Base-by-base conservation (phyloP, 169 alveolate genomes). In the Cyclospora cayetanensis region DNA sequence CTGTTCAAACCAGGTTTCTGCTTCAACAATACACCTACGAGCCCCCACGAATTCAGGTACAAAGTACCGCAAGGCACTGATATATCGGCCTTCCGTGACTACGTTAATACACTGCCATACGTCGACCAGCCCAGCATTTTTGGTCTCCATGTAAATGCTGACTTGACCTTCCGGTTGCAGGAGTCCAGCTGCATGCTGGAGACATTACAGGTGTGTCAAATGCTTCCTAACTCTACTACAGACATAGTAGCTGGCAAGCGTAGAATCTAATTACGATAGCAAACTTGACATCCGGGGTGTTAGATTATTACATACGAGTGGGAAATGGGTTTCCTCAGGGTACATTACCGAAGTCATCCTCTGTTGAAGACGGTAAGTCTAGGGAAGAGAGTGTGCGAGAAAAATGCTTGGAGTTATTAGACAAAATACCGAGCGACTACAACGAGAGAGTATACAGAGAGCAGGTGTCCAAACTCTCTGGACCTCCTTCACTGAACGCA, bases 131-230 rank as follows among this genome's bases (percentile, higher is more conserved):
- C 99, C 12, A 94, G 96, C 74, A 97, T 97, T 68, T 97, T 98
- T 93, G 99, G 97, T 39, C 97, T 98, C 55, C 99, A 98, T 94
- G 97, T 98, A 65, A 97, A 97, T 92, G 99, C 99, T 35, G 99
- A 98, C 89, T 93, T 98, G 89, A 97, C 99, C 35, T 98, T 96
- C 95, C 96, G 99, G 83, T 94, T 96, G 53, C 96, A 97, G 92
- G 99, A 98, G 93, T 96, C 98, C 37, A 86, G 95, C 82, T 98
- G 95, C 91, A 97, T 98, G 96, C 95, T 97, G 91, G 94, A 94
- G 90, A 97, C 99, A 31, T 96, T 97, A 63, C 96, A 97, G 91
- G 93, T 89, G 27, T 11, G 27, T 15, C 90, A 35, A 55, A 0
- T 22, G 20, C 55, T 15, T 35, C 74, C n/a, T n/a, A n/a, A n/a